Evolutionary conservation across 192 early-diverging fungal species (phyloP).

Genomic region (Umbelopsis ramanniana): DNA sequence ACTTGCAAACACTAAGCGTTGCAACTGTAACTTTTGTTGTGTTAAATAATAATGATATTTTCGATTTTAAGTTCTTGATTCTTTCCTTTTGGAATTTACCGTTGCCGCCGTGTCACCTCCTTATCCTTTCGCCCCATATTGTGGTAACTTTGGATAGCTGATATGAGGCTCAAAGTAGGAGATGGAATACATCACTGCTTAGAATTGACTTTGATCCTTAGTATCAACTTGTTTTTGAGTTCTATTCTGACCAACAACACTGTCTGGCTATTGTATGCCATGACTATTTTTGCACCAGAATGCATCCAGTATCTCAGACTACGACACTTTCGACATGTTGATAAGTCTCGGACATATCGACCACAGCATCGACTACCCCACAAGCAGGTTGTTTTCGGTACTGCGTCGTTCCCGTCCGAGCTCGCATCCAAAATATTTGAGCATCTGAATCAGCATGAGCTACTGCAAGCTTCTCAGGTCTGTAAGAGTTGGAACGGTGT

Average conservation of each 20-base stretch:
- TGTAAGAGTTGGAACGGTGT: not conserved
- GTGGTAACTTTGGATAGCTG: not conserved
- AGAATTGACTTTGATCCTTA: not conserved
- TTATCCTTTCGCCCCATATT: not conserved
- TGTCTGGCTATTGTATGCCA: too few relatives aligned
- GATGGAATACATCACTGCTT: not conserved
- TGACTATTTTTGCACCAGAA: too few relatives aligned
- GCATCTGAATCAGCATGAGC: not conserved
- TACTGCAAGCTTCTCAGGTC: not conserved
- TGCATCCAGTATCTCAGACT: too few relatives aligned
- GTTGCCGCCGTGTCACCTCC: not conserved
- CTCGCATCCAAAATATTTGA: not conserved
- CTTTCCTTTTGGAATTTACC: not conserved
- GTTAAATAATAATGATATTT: not conserved
- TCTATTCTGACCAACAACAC: too few relatives aligned
- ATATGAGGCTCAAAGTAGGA: not conserved
- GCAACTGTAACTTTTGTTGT: not conserved
- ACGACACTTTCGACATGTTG: not conserved
- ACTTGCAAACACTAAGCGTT: conserved; percentile 2
- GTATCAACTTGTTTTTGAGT: too few relatives aligned
- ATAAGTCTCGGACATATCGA: not conserved
- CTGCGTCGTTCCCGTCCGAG: not conserved
- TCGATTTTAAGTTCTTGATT: not conserved
- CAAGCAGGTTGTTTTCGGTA: not conserved
- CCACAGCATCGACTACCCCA: not conserved